Evolutionary conservation across 2,329 filamentous ascomycete genomes (phyloP), one percentile per base, ranked within the genome.

Genomic region (Talaromyces atroroseus): DNA sequence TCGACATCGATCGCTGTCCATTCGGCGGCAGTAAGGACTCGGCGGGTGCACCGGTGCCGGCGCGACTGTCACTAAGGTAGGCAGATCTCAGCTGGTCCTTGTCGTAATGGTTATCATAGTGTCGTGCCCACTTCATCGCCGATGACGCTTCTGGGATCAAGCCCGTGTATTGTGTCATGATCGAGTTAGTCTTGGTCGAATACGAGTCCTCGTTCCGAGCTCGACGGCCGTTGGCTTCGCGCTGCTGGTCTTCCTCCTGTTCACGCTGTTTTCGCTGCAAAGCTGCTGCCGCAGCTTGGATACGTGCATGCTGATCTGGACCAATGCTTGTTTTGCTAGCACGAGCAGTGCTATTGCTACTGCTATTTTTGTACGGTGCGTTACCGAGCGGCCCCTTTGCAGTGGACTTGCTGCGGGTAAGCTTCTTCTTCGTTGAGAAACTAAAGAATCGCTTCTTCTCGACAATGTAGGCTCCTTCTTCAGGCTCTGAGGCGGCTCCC

Each of bases 361-460:
- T 66, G 29, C 76, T 75, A 21, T 73, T 66, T 49, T 78, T 76
- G 61, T 82, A 82, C 1, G 79, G 76, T 49, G 83, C 79, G 59
- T 78, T 77, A 14, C 66, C 73, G 70, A 61, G 65, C 1, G 76
- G 74, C 48, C 84, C 80, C 67, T 88, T 90, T 20, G 81, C 80
- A 1, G 82, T 82, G 2, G 88, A 90, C 70, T 88, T 90, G 66
- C 87, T 82, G 60, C 91, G 84, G 46, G 80, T 81, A 10, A 84
- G 70, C 64, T 83, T 84, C 62, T 80, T 86, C 12, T 89, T 92
- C 76, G 88, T 80, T 2, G 80, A 81, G 66, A 86, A 95, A 68
- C 89, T 90, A 72, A 96, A 96, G 64, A 94, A 89, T 42, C 90
- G 84, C 76, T 96, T 96, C 82, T 97, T 97, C 71, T 96, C 91